These are phyloP conservation scores for Diaporthe longicolla DNA, from an alignment of 2,329 filamentous ascomycete species.

Conservation along the genomic window DNA sequence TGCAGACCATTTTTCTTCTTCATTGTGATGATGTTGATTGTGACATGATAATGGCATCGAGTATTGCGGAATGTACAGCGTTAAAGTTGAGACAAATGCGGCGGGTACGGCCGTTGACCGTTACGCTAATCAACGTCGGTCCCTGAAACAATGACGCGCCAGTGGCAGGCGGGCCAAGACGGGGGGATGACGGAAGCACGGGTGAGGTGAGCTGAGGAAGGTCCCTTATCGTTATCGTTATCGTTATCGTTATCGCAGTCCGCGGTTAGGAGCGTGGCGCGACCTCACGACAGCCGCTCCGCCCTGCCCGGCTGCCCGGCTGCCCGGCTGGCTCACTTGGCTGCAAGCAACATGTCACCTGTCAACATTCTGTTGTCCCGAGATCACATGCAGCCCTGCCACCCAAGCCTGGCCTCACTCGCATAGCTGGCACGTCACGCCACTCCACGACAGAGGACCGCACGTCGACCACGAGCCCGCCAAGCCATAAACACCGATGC, in stretches of 20 bases:
- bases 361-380: neutral
- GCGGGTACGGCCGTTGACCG: conserved; percentile 18
- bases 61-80: too few relatives aligned
- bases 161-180: neutral
- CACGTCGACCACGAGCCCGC: neutral
- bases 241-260: conserved; percentile 25
- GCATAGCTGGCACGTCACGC: conserved; percentile 18
- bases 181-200: neutral
- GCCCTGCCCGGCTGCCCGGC: conserved; percentile 5
- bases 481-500: neutral
- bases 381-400: conserved; percentile 14
- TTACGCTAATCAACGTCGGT: neutral
- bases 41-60: too few relatives aligned
- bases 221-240: conserved; percentile 33
- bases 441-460: too few relatives aligned
- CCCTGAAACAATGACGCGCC: too few relatives aligned
- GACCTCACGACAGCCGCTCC: neutral
- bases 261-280: neutral
- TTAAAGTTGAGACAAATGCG: too few relatives aligned
- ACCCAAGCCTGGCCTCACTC: neutral
- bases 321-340: neutral
- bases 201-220: too few relatives aligned
- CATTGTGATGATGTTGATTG: too few relatives aligned
- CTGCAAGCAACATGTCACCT: conserved; percentile 18
- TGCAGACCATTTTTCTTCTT: too few relatives aligned